These are phyloP conservation scores for Bertia moriformis DNA, from an alignment of 2,329 filamentous ascomycete genomes.

Conservation along the genomic window DNA sequence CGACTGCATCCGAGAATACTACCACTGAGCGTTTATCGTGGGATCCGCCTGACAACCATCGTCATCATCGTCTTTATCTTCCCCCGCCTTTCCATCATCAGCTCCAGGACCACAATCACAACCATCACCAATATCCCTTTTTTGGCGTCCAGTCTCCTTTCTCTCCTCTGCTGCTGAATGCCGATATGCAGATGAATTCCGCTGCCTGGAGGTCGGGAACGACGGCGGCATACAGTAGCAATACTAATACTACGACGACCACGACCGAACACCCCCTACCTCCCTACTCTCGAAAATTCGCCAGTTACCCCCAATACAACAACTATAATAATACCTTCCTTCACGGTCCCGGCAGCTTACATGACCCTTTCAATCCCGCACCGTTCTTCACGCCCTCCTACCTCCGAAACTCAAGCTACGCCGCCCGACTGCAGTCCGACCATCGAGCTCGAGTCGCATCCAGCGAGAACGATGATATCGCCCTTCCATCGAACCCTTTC, in stretches of 20 bases:
- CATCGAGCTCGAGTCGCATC: conserved; percentile 43
- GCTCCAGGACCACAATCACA: conserved; percentile 8
- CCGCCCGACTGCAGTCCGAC: conserved; percentile 59
- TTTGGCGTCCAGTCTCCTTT: conserved; percentile 14
- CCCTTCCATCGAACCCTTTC: conserved; percentile 24
- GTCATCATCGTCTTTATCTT: conserved; percentile 5
- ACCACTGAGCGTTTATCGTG: too few relatives aligned
- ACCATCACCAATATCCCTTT: conserved; percentile 17
- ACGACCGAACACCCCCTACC: conserved; percentile 4
- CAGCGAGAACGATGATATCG: conserved; percentile 29
- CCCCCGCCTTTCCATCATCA: conserved; percentile 12
- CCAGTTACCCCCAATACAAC: conserved; percentile 4
- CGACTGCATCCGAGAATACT: too few relatives aligned
- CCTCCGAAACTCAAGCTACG: conserved; percentile 62
- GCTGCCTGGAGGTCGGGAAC: conserved; percentile 28
- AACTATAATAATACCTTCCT: conserved; percentile 14
- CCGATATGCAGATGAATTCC: conserved; percentile 28
- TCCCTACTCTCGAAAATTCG: conserved; percentile 10
- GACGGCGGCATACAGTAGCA: too few relatives aligned
- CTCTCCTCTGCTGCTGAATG: conserved; percentile 23
- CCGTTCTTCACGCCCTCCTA: conserved; percentile 74
- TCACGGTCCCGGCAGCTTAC: conserved; percentile 10
- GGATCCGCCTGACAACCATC: conserved; percentile 17
- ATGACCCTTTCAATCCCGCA: too few relatives aligned
- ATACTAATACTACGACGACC: too few relatives aligned